Evolutionary conservation across 768 basidiomycete species (phyloP).

Genomic region (Galerina sulciceps): DNA sequence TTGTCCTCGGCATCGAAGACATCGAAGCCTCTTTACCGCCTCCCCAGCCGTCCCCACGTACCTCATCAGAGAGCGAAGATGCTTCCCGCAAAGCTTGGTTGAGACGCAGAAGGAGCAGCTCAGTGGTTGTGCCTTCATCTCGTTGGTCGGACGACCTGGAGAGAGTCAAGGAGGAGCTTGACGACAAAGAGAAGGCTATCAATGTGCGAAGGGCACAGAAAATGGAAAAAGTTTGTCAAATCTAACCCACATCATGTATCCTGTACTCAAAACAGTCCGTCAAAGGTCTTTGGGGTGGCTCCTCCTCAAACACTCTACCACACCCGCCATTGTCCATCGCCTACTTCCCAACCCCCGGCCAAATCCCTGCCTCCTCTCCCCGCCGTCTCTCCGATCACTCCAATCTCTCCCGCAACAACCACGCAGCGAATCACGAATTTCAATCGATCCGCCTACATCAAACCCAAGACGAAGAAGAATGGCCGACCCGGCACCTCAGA

Average conservation of each 20-base stretch:
- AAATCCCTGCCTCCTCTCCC: constrained; percentile 8
- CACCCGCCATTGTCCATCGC: constrained; percentile 48
- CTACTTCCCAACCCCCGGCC: constrained; percentile 6
- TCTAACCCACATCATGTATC: constrained; percentile 2
- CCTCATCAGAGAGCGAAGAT: constrained; percentile 31
- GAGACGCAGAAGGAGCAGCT: constrained; percentile 57
- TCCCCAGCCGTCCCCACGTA: constrained; percentile 3
- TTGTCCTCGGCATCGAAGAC: constrained; percentile 58
- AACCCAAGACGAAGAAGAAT: constrained; percentile 41
- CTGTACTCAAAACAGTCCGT: background rate
- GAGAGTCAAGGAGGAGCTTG: constrained; percentile 70
- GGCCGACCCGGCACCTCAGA: constrained; percentile 67
- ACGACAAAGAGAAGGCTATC: constrained; percentile 75
- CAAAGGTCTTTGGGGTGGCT: constrained; percentile 78
- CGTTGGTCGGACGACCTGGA: constrained; percentile 61
- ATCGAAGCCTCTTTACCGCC: constrained; percentile 30
- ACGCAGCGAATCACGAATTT: constrained; percentile 40
- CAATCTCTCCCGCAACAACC: constrained; percentile 13
- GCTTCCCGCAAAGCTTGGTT: constrained; percentile 43
- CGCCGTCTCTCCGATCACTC: background rate
- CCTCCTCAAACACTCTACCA: constrained; percentile 83
- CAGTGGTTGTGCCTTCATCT: constrained; percentile 48
- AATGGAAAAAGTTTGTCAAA: constrained; percentile 78
- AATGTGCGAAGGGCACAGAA: constrained; percentile 82
- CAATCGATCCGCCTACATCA: constrained; percentile 56